Evolutionary conservation across 2,329 filamentous ascomycete species (phyloP).

Genomic region (Coccinonectria pachysandricola): DNA sequence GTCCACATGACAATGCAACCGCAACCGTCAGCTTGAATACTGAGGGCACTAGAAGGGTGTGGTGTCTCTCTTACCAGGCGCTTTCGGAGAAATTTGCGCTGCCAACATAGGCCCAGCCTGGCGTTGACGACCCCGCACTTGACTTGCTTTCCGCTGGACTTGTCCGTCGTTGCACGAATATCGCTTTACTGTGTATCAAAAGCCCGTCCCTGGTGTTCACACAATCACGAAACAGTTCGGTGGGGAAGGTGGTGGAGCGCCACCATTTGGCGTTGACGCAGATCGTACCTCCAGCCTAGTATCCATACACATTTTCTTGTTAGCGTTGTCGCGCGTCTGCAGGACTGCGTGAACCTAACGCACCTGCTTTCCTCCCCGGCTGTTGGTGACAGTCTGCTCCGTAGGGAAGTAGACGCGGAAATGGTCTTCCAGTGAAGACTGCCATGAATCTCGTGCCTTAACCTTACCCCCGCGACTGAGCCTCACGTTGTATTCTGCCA

Average conservation of each 20-base stretch:
- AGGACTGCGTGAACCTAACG: conserved; percentile 20
- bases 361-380: conserved; percentile 51
- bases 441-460: conserved; percentile 11
- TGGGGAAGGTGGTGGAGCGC: conserved; percentile 59
- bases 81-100: conserved; percentile 89
- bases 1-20: too few relatives aligned
- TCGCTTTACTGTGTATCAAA: conserved; percentile 80
- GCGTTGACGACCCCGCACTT: conserved; percentile 10
- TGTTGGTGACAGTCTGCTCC: conserved; percentile 53
- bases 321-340: conserved; percentile 11
- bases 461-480: conserved; percentile 18
- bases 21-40: conserved; percentile 15
- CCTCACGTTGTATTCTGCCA: conserved; percentile 35
- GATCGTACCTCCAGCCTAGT: conserved; percentile 71
- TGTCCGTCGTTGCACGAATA: conserved; percentile 40
- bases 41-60: conserved; percentile 11
- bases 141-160: conserved; percentile 3
- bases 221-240: conserved; percentile 62
- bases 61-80: conserved; percentile 55
- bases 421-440: conserved; percentile 29
- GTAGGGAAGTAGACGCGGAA: conserved; percentile 78
- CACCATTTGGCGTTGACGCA: conserved; percentile 69
- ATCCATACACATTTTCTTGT: conserved; percentile 27
- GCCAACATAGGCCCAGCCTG: conserved; percentile 74
- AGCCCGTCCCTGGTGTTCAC: conserved; percentile 59